Evolutionary conservation across 805 yeast species (phyloP).

Genomic region (Kuraishia floccosa): DNA sequence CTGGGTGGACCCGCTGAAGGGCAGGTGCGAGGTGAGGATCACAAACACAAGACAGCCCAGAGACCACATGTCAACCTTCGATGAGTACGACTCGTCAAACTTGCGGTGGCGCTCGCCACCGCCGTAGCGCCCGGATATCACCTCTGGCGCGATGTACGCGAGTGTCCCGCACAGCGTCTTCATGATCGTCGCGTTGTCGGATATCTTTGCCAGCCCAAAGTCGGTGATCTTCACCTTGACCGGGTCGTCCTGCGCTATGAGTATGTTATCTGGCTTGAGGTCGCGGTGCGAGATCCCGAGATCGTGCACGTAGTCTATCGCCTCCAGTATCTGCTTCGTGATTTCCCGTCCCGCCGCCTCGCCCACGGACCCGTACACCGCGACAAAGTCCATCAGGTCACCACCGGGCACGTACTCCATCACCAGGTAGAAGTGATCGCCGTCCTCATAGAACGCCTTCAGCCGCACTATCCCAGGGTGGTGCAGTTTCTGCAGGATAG

Average conservation of each 20-base stretch:
- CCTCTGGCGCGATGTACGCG: constrained; percentile 96
- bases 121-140: constrained; percentile 47
- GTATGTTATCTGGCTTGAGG: constrained; percentile 89
- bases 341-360: constrained; percentile 87
- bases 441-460: constrained; percentile 79
- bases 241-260: constrained; percentile 86
- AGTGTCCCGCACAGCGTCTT: constrained; percentile 96
- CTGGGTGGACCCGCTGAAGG: constrained; percentile 90
- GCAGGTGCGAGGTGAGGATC: constrained; percentile 83
- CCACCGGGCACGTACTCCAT: constrained; percentile 98
- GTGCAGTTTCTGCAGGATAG: constrained; percentile 61
- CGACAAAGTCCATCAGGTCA: constrained; percentile 94
- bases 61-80: constrained; percentile 95
- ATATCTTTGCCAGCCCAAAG: constrained; percentile 89
- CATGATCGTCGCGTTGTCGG: constrained; percentile 76
- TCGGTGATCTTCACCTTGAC: constrained; percentile 89
- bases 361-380: constrained; percentile 83
- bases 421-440: constrained; percentile 69
- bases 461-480: constrained; percentile 81
- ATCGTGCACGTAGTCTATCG: constrained; percentile 78
- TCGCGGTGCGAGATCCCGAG: constrained; percentile 94
- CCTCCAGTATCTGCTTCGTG: constrained; percentile 72
- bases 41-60: constrained; percentile 92
- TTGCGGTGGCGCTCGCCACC: constrained; percentile 11
- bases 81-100: constrained; percentile 42